Conservation (phyloP, 306 rosid genomes). For the Acacia acuminata region DNA sequence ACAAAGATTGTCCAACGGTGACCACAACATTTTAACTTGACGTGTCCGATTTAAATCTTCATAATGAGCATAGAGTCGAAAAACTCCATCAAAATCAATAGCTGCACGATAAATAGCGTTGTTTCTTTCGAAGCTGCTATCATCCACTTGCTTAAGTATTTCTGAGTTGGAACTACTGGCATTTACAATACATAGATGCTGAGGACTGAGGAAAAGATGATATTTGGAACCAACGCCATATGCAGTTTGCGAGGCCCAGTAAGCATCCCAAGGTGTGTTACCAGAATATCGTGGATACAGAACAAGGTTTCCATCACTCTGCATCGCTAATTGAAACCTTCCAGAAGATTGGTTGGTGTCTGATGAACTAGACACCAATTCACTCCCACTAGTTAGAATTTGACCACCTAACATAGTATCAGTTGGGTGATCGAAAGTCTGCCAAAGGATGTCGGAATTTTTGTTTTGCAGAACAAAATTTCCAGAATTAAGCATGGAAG, state of each 20-base stretch:
- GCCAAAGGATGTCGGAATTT: background rate
- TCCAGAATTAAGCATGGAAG: constrained; percentile 43
- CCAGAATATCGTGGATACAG: constrained; percentile 18
- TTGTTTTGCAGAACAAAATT: constrained; percentile 21
- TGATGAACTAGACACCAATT: constrained; percentile 29
- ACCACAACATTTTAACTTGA: background rate
- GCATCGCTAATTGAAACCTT: constrained; percentile 29
- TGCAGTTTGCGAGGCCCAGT: background rate
- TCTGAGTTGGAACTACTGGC: background rate
- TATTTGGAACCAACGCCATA: background rate
- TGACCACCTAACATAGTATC: constrained; percentile 35
- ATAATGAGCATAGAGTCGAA: constrained; percentile 16
- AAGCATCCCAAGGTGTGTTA: background rate
- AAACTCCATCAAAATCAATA: constrained; percentile 29
- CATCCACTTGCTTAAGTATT: background rate
- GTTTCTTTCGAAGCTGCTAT: background rate
- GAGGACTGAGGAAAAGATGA: constrained; percentile 16
- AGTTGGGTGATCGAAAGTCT: background rate
- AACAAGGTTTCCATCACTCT: constrained; percentile 34
- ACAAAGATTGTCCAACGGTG: rapidly evolving
- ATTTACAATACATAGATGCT: background rate
- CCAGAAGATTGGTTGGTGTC: constrained; percentile 12
- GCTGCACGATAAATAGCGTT: constrained; percentile 29
- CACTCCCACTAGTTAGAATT: background rate
- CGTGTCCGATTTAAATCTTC: background rate